Evolutionary conservation across 106 monocot species (phyloP), one percentile per base, ranked within the genome.

Genomic region (Apostasia shenzhenica): DNA sequence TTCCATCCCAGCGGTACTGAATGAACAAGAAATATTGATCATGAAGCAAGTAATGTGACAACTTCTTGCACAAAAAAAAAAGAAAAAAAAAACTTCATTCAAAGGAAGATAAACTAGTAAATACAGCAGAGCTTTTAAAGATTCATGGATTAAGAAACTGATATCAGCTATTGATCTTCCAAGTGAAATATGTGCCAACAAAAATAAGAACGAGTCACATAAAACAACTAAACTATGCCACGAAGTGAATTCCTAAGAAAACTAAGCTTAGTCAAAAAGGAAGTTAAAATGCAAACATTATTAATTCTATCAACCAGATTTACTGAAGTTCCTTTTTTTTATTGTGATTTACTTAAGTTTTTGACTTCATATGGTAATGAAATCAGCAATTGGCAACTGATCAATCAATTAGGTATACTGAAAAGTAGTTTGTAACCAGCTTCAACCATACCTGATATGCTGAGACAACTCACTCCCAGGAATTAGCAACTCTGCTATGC

Each of bases 1-100:
- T 67, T 97, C 97, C 97, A 97, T 97, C 44, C 97, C 97, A 75
- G 99, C 99, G 69, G 99, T 99, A 73, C 97, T 97, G 76, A 5
- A 45, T 39, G 3, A 14, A 57, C 43, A 62, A 48, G 48, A 48
- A 55, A 39, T 37, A 56, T 48, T 46, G 7, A 67, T 45, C 14
- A 55, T 54, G 14, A 48, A 26, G 26, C 48, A 26, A 65, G 13
- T 13, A 65, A 26, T 26, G 26, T 26, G 26, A 26, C 26, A 26
- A 26, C 26, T 26, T 26, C 26, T 26, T 26, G 26, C 26, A 26
- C 26, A 26, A 26, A 26, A 26, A 26, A 26, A 26, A 26, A 0
- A n/a, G n/a, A n/a, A 26, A 26, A 26, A 26, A 26, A 26, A 26
- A 26, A 26, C 26, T 26, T 26, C 26, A 26, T 26, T 26, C 26